Evolutionary conservation across 2,329 filamentous ascomycete species (phyloP).

Genomic region (Verticillium zaregamsianum): DNA sequence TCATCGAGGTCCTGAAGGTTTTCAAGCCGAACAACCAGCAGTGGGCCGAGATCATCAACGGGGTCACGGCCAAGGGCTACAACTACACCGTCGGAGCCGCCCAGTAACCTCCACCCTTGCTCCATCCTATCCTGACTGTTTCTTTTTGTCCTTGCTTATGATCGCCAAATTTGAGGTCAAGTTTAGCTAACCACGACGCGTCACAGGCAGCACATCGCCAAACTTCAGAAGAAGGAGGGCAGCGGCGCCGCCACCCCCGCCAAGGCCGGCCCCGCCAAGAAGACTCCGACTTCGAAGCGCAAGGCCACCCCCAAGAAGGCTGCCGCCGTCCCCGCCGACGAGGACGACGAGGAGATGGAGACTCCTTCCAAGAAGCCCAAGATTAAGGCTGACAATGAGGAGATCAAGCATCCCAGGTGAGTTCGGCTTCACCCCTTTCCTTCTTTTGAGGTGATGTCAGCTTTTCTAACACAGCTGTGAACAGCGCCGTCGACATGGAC

Average conservation of each 20-base stretch:
- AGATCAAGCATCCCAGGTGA: conserved; percentile 14
- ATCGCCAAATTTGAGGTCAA: neutral
- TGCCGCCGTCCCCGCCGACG: conserved; percentile 4
- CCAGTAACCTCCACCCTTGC: conserved; percentile 26
- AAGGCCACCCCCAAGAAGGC: conserved; percentile 16
- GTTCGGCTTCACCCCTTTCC: neutral
- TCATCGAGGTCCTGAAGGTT: conserved; percentile 30
- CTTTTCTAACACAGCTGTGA: neutral
- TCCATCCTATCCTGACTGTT: neutral
- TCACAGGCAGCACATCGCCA: conserved; percentile 41
- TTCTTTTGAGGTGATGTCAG: neutral
- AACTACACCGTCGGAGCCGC: conserved; percentile 33
- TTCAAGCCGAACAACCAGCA: conserved; percentile 27
- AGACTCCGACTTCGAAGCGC: conserved; percentile 13
- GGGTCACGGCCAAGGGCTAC: conserved; percentile 30
- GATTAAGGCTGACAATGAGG: conserved; percentile 15
- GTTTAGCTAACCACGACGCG: conserved; percentile 8
- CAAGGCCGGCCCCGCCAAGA: conserved; percentile 11
- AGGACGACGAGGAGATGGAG: neutral
- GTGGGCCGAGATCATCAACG: conserved; percentile 24
- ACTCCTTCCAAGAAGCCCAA: conserved; percentile 5
- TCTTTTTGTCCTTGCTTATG: neutral
- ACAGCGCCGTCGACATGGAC: neutral
- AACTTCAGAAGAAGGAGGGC: conserved; percentile 29
- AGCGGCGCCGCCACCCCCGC: conserved; percentile 22